phyloP scores from a whole-genome alignment of 192 early-diverging fungal species.

The Umbelopsis sp. region DNA sequence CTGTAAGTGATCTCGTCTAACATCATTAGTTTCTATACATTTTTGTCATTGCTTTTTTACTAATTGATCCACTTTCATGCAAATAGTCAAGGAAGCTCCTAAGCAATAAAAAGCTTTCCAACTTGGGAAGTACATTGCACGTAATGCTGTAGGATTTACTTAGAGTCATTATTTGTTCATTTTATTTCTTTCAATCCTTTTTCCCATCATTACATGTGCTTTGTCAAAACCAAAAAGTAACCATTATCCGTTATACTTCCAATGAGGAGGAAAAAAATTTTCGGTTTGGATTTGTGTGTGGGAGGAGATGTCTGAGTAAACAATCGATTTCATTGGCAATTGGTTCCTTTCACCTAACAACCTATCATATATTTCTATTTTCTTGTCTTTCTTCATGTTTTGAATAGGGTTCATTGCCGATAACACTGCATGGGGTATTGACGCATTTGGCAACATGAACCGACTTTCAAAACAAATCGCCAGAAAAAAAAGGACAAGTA shows the following conservation, averaged over 20 bases:
- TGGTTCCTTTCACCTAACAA: too few species aligned
- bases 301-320: neutral
- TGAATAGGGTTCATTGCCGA: too few species aligned
- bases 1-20: slow-evolving; percentile 56
- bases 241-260: slow-evolving; percentile 8
- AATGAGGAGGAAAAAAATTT: slow-evolving; percentile 8
- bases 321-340: too few species aligned
- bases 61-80: neutral
- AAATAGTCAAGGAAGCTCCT: slow-evolving; percentile 39
- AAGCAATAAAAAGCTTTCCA: slow-evolving; percentile 28
- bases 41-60: neutral
- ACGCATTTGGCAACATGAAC: too few species aligned
- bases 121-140: slow-evolving; percentile 22
- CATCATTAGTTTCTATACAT: neutral
- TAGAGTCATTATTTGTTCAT: slow-evolving; percentile 24
- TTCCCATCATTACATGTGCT: slow-evolving; percentile 13
- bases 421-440: too few species aligned
- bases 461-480: too few species aligned
- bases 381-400: too few species aligned
- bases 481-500: too few species aligned
- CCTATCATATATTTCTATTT: too few species aligned
- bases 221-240: slow-evolving; percentile 20
- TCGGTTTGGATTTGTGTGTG: slow-evolving; percentile 5
- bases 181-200: slow-evolving; percentile 21
- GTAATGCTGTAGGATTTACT: slow-evolving; percentile 20